Base-by-base conservation (phyloP, 1,284 basidiomycete species). In the Megacollybia platyphylla region DNA sequence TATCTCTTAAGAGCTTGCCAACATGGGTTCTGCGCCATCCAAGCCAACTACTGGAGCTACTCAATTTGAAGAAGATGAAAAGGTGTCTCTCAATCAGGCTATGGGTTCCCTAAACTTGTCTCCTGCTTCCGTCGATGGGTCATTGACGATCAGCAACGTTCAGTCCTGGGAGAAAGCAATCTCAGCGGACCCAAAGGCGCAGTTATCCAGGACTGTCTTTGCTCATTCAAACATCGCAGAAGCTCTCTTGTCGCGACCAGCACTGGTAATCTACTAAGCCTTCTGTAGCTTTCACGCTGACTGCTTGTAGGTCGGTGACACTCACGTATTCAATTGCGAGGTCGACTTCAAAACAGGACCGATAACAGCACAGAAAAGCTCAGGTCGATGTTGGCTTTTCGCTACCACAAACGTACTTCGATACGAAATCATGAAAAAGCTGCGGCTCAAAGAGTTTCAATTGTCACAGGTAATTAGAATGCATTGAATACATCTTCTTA, bases 311-410 rank as follows among this genome's bases (percentile, higher is more conserved):
- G 20, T 24, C 5, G 20, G 20, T 24, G 20, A 24, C 5, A 63
- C 70, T 36, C 87, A 93, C 59, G 70, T 94, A 49, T 96, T 93
- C 73, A 93, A 90, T 59, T 69, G 79, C 51, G 69, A 78, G 50
- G 58, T 94, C 38, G 83, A 86, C 41, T 79, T 84, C 67, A 81
- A 86, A 65, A 76, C 87, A 3, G 75, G 72, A 5, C 89, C 89
- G 1, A 69, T 94, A 44, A 91, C 89, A 28, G 83, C 89, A 64
- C 93, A 97, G 71, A 86, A 79, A 62, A 77, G 68, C 51, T 85
- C 79, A 32, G 91, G 91, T 0, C 69, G 91, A 34, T 96, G 91
- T 65, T 96, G 91, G 91, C 69, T 94, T 10, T 94, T 94, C 57
- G 87, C 89, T 1, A 85, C 87, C 3, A 90, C 87, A 49, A 93